Evolutionary conservation across 768 basidiomycete genomes (phyloP), one percentile per base, ranked within the genome.

Genomic region (Russula vinacea): DNA sequence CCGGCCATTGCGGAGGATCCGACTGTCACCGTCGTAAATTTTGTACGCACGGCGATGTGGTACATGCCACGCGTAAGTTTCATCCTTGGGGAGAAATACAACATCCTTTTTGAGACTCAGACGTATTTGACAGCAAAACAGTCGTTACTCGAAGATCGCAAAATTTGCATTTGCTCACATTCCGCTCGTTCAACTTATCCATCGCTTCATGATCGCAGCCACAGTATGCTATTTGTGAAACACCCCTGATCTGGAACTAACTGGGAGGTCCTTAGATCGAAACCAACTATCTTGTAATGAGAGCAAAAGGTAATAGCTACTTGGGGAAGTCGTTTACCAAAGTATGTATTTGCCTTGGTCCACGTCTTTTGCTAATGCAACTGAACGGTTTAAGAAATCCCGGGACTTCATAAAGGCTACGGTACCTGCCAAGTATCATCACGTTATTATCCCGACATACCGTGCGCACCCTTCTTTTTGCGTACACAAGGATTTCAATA

Each of bases 21-120:
- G 11, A 77, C 79, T 4, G 78, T 80, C 29, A 71, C 78, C 62
- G 76, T 87, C 22, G 73, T 81, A 56, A 83, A 88, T 70, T 84
- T 87, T 68, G 67, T 55, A 62, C 76, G 85, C 60, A 84, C 83
- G 33, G 82, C 82, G 29, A 80, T 82, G 67, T 86, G 84, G 84
- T 82, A 76, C 68, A 51, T 81, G 2, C 78, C 80, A 1, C 77
- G 77, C 60, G 84, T 86, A 57, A 39, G 56, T 59, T 29, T 11
- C n/a, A 19, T 2, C 22, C 13, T n/a, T 19, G 16, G 9, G 29
- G 26, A 3, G 29, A 13, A 33, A 29, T 24, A 16, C 14, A 17
- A 45, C 7, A 11, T 29, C 39, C n/a, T n/a, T 32, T 29, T 2
- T 33, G 40, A n/a, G 45, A 37, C 17, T 13, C 29, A n/a, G 45